phyloP scores from a whole-genome alignment of 306 rosid genomes.

The Glycine tomentella region DNA sequence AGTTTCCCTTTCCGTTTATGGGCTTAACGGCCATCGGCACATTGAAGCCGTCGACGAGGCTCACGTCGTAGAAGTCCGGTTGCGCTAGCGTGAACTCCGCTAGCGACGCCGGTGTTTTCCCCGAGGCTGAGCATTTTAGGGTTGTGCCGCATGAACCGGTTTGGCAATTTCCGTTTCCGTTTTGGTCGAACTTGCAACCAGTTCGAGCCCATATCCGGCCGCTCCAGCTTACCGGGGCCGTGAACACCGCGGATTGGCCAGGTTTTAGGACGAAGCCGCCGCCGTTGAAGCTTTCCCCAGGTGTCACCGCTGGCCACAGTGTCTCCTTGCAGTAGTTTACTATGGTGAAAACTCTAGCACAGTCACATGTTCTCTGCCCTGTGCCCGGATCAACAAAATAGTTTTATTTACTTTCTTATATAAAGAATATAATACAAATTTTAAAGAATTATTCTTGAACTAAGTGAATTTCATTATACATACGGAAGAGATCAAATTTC shows the following conservation, averaged over 20 bases:
- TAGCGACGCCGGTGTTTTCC: slow-evolving; percentile 79
- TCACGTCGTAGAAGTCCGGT: slow-evolving; percentile 78
- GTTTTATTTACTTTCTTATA: too few relatives aligned
- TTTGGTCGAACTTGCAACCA: slow-evolving; percentile 78
- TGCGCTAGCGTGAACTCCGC: slow-evolving; percentile 79
- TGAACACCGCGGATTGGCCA: slow-evolving; percentile 64
- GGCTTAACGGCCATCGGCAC: slow-evolving; percentile 67
- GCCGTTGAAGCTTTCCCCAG: slow-evolving; percentile 76
- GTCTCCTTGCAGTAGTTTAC: slow-evolving; percentile 84
- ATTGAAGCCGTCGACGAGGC: slow-evolving; percentile 92
- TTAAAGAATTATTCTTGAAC: too few relatives aligned
- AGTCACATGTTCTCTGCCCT: slow-evolving; percentile 50
- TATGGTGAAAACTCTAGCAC: slow-evolving; percentile 79
- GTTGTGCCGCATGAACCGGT: slow-evolving; percentile 75
- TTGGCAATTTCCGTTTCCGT: slow-evolving; percentile 68
- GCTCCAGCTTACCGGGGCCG: slow-evolving; percentile 73
- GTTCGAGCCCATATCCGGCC: slow-evolving; percentile 98
- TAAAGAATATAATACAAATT: too few relatives aligned
- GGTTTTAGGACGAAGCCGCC: slow-evolving; percentile 79
- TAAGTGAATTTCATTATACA: too few relatives aligned
- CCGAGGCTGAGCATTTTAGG: slow-evolving; percentile 69
- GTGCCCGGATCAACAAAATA: neutral
- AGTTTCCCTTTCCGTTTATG: slow-evolving; percentile 74
- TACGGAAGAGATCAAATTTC: too few relatives aligned
- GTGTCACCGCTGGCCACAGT: slow-evolving; percentile 78